phyloP scores from a whole-genome alignment of 768 basidiomycete genomes.

The Suillus clintonianus region DNA sequence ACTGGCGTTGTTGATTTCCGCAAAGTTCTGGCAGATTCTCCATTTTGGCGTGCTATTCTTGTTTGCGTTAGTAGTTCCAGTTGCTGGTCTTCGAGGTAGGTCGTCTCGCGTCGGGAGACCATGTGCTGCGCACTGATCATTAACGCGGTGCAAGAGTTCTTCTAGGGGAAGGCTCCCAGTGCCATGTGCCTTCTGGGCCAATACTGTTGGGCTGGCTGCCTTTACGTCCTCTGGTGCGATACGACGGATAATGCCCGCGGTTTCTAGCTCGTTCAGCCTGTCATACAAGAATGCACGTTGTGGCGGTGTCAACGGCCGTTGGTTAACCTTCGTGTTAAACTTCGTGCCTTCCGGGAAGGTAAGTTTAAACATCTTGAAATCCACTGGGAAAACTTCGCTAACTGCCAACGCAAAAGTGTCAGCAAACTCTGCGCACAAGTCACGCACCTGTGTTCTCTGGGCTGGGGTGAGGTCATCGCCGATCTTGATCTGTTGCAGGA shows the following conservation, averaged over 20 bases:
- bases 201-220: slow-evolving; percentile 8
- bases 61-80: too few relatives aligned
- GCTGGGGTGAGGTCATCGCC: slow-evolving; percentile 29
- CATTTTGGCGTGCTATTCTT: too few relatives aligned
- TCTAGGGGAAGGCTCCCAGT: slow-evolving; percentile 7
- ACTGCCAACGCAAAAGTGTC: slow-evolving; percentile 43
- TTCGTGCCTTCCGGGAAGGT: not conserved
- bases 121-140: too few relatives aligned
- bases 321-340: not conserved
- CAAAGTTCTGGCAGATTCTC: too few relatives aligned
- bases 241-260: not conserved
- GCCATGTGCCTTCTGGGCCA: slow-evolving; percentile 15
- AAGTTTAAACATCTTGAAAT: not conserved
- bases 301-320: not conserved
- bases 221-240: slow-evolving; percentile 11
- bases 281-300: not conserved
- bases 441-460: slow-evolving; percentile 21
- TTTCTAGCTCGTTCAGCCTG: not conserved
- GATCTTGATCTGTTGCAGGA: slow-evolving; percentile 22
- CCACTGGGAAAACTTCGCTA: slow-evolving; percentile 36
- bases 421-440: slow-evolving; percentile 31
- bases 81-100: too few relatives aligned
- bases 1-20: too few relatives aligned
- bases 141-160: too few relatives aligned
- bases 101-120: too few relatives aligned